These are phyloP conservation scores for Tilletia walkeri DNA, from an alignment of 1,284 basidiomycete genomes.

Conservation along the genomic window DNA sequence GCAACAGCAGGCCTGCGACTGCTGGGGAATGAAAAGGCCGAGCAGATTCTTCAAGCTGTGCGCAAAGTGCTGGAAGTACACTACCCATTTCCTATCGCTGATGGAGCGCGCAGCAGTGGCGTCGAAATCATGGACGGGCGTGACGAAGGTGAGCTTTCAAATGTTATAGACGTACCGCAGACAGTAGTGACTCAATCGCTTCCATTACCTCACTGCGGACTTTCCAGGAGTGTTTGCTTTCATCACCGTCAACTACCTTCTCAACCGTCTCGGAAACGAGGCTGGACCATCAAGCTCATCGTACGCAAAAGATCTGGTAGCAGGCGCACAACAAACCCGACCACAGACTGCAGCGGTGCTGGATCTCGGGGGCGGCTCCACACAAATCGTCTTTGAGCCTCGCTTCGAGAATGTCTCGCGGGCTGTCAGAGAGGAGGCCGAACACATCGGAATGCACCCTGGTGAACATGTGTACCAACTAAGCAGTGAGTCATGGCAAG, in stretches of 20 bases:
- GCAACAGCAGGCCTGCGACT: slow-evolving; percentile 89
- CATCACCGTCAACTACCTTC: slow-evolving; percentile 89
- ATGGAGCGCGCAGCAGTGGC: slow-evolving; percentile 29
- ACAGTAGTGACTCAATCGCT: neutral
- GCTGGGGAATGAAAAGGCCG: slow-evolving; percentile 68
- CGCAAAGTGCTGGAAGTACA: slow-evolving; percentile 64
- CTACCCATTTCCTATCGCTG: slow-evolving; percentile 69
- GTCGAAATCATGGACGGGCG: slow-evolving; percentile 78
- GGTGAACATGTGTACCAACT: slow-evolving; percentile 94
- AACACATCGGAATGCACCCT: slow-evolving; percentile 62
- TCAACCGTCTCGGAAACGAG: slow-evolving; percentile 40
- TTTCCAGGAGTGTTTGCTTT: slow-evolving; percentile 75
- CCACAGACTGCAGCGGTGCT: slow-evolving; percentile 85
- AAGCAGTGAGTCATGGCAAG: slow-evolving; percentile 32
- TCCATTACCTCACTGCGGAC: no score
- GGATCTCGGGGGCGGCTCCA: slow-evolving; percentile 93
- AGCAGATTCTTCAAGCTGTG: slow-evolving; percentile 77
- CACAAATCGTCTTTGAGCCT: slow-evolving; percentile 97
- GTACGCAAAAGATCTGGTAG: neutral
- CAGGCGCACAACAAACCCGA: slow-evolving; percentile 56
- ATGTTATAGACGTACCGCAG: no score
- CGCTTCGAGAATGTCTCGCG: slow-evolving; percentile 57
- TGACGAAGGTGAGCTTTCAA: slow-evolving; percentile 65
- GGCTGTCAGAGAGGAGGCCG: slow-evolving; percentile 26
- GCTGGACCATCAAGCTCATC: neutral